Base-by-base conservation (phyloP, 2,329 filamentous ascomycete genomes). In the Rhynchosporium secalis region DNA sequence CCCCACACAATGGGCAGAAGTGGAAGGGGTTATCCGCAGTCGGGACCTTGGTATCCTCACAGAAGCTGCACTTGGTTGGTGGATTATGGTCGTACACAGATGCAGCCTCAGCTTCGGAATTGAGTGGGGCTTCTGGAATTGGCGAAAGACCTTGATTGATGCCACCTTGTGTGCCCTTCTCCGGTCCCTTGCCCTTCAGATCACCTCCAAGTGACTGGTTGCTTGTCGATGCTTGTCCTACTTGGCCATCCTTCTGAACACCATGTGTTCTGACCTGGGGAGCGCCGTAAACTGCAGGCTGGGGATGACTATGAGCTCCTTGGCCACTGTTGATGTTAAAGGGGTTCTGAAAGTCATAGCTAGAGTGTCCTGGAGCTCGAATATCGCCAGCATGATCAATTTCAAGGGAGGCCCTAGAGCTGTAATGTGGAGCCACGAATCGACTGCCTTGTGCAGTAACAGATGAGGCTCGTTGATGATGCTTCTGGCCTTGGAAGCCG, bases 1-100 rank as follows among this genome's bases (percentile, higher is more conserved):
- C 66, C 9, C 56, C 56, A 56, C 71, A 73, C 13, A 69, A 68
- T 29, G 67, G 54, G 33, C 71, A 72, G 20, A 70, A 54, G 15
- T 64, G 52, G 15, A 65, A 55, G 5, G 67, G 68, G 3, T 33
- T 45, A n/a, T 62, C 45, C 2, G 12, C n/a, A 5, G 60, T 62
- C 33, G 63, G 63, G 3, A 29, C 40, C 40, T 52, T 49, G 8
- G 10, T 29, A 28, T 48, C 29, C n/a, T 40, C 38, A 31, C 62
- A 64, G 55, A 52, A 61, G 15, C 28, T 29, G 43, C 62, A 64
- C 10, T 36, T 62, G 40, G 52, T 56, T 31, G 52, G 49, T 20
- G 49, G 49, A 20, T 52, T 52, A 13, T 38, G 49, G 13, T 20
- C 49, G 26, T n/a, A 7, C 4, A 20, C 49, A 8, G 36, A 31